Percentiles rank a stretch among this genome's conserved stretches.
Evolutionary conservation across 345 rosid genomes (phyloP).

Genomic region (Erysimum cheiranthoides): DNA sequence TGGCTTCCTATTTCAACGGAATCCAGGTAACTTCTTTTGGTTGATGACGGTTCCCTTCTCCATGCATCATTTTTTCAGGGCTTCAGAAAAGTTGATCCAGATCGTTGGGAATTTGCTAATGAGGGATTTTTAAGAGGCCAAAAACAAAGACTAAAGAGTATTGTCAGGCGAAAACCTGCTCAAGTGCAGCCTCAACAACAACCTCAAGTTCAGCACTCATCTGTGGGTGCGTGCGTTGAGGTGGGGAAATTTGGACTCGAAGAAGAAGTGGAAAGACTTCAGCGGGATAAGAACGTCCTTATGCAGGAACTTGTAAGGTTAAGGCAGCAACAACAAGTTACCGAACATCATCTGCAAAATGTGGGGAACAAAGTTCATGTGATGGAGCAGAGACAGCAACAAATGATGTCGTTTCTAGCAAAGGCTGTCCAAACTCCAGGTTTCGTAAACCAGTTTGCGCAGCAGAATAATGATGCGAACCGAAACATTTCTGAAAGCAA

Average conservation of each 20-base stretch:
- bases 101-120: conserved; percentile 89
- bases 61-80: conserved; percentile 56
- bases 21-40: conserved; percentile 16
- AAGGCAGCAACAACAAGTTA: conserved; percentile 86
- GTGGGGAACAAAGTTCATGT: conserved; percentile 84
- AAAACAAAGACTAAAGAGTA: conserved; percentile 68
- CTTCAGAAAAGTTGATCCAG: conserved; percentile 89
- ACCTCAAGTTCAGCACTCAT: conserved; percentile 66
- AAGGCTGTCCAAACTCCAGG: conserved; percentile 88
- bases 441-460: conserved; percentile 77
- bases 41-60: conserved; percentile 31
- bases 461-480: conserved; percentile 55
- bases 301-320: conserved; percentile 91
- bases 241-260: conserved; percentile 88
- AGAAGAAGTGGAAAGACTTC: conserved; percentile 85
- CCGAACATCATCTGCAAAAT: conserved; percentile 75
- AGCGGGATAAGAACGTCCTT: conserved; percentile 89
- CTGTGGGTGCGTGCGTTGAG: conserved; percentile 82
- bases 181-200: conserved; percentile 62
- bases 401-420: conserved; percentile 90
- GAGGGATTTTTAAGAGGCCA: conserved; percentile 89
- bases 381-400: conserved; percentile 95
- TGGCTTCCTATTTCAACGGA: conserved; percentile 22
- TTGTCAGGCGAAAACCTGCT: conserved; percentile 74
- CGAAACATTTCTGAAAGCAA: conserved; percentile 62